These are phyloP conservation scores for Whalleya microplaca DNA, from an alignment of 2,329 filamentous ascomycete genomes.

Conservation along the genomic window DNA sequence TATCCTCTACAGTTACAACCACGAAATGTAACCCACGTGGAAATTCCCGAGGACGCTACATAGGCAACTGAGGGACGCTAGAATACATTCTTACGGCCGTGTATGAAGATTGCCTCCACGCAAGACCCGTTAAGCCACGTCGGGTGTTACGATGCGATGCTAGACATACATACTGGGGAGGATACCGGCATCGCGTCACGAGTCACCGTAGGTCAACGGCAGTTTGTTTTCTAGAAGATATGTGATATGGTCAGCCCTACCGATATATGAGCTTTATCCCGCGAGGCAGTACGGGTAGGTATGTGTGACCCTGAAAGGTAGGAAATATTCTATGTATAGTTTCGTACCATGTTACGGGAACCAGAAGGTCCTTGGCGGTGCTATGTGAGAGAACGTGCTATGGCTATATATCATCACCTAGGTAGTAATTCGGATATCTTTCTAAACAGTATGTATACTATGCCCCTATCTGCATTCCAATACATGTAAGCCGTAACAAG, in stretches of 20 bases:
- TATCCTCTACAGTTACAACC: no score
- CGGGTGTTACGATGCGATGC: background rate
- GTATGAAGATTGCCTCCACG: background rate
- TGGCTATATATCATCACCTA: no score
- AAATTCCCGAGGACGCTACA: background rate
- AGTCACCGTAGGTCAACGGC: background rate
- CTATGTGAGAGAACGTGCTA: background rate
- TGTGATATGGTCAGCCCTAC: background rate
- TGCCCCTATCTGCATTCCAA: no score
- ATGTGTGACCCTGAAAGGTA: background rate
- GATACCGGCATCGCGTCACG: background rate
- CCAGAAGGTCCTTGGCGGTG: background rate
- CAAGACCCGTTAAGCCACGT: background rate
- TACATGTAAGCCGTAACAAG: no score
- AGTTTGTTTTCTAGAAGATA: background rate
- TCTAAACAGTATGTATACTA: no score
- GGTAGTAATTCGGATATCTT: no score
- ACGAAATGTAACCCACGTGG: no score
- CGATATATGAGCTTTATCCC: background rate
- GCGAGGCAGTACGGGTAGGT: background rate
- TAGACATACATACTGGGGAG: background rate
- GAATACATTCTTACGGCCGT: background rate
- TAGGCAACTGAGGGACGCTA: background rate
- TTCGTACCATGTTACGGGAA: background rate
- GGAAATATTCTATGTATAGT: background rate